Evolutionary conservation across 139 green algal genomes (phyloP).

Genomic region (Zygnema circumcarinatum): DNA sequence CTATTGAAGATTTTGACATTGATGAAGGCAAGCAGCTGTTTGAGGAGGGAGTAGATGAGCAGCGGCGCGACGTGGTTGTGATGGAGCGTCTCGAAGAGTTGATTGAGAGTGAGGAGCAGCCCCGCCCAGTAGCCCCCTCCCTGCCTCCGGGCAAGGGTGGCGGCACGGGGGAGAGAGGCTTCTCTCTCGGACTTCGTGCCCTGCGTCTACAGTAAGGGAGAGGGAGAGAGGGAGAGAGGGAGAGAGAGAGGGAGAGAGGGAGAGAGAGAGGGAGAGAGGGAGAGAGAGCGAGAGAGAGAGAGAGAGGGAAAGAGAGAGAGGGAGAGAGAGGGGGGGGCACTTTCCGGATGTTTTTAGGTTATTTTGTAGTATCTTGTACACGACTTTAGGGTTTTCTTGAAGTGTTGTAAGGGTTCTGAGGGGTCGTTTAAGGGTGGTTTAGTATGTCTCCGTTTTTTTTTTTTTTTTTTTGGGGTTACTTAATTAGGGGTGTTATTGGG

Average conservation of each 20-base stretch:
- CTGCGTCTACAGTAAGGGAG: not conserved
- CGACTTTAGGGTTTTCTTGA: no score
- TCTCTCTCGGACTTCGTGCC: not conserved
- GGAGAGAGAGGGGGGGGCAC: not conserved
- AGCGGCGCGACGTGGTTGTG: constrained; percentile 19
- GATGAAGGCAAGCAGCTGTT: constrained; percentile 26
- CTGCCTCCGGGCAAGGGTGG: not conserved
- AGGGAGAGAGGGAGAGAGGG: not conserved
- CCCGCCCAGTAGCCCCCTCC: not conserved
- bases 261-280: not conserved
- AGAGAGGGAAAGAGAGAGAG: not conserved
- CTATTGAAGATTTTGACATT: constrained; percentile 43
- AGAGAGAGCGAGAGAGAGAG: no score
- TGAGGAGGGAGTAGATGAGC: constrained; percentile 7
- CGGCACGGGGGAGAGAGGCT: not conserved
- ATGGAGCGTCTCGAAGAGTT: constrained; percentile 6
- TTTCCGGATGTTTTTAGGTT: no score
- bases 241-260: not conserved
- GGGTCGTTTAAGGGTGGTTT: no score
- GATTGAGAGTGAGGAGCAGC: not conserved
- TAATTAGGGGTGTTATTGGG: no score
- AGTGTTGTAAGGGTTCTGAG: no score
- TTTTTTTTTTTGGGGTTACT: no score
- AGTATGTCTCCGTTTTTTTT: no score
- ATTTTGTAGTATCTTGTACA: no score